These are phyloP conservation scores for Beauveria scarabaeidicola DNA, from an alignment of 2,329 filamentous ascomycete species.

Conservation along the genomic window DNA sequence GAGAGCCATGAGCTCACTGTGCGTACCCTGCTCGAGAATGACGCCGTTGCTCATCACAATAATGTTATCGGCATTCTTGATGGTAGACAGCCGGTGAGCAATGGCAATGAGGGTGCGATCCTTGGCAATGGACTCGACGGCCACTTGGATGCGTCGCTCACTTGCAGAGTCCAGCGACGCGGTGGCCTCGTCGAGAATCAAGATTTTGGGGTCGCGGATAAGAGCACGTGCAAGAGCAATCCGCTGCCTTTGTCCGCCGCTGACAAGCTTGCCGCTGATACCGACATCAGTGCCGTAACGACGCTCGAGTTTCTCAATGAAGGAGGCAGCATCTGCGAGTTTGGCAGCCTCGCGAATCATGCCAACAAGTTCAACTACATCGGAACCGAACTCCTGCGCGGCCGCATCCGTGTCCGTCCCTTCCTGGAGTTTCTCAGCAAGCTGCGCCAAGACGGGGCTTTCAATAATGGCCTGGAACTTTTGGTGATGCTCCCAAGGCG, in stretches of 20 bases:
- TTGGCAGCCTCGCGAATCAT: slow-evolving; percentile 42
- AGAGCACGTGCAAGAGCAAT: slow-evolving; percentile 51
- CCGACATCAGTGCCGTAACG: slow-evolving; percentile 48
- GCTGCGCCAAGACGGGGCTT: slow-evolving; percentile 36
- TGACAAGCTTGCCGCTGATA: slow-evolving; percentile 43
- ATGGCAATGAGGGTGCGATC: slow-evolving; percentile 58
- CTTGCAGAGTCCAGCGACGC: slow-evolving; percentile 50
- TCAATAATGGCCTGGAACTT: slow-evolving; percentile 38
- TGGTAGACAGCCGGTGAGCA: slow-evolving; percentile 53
- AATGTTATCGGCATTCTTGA: slow-evolving; percentile 57
- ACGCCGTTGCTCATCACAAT: slow-evolving; percentile 54
- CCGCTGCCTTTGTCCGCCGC: slow-evolving; percentile 53
- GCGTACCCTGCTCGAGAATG: slow-evolving; percentile 55
- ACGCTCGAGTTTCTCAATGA: slow-evolving; percentile 44
- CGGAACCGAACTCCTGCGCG: slow-evolving; percentile 33
- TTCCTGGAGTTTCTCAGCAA: slow-evolving; percentile 43
- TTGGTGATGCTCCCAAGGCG: slow-evolving; percentile 29
- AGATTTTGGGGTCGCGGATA: slow-evolving; percentile 46
- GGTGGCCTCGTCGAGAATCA: slow-evolving; percentile 55
- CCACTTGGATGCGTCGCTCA: slow-evolving; percentile 45
- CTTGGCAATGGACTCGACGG: slow-evolving; percentile 36
- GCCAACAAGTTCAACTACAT: slow-evolving; percentile 41
- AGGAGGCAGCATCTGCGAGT: slow-evolving; percentile 50
- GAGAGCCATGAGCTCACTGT: slow-evolving; percentile 47
- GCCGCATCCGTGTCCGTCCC: slow-evolving; percentile 39